Evolutionary conservation across 257 asterid genomes (phyloP).

Genomic region (Osmanthus fragrans): DNA sequence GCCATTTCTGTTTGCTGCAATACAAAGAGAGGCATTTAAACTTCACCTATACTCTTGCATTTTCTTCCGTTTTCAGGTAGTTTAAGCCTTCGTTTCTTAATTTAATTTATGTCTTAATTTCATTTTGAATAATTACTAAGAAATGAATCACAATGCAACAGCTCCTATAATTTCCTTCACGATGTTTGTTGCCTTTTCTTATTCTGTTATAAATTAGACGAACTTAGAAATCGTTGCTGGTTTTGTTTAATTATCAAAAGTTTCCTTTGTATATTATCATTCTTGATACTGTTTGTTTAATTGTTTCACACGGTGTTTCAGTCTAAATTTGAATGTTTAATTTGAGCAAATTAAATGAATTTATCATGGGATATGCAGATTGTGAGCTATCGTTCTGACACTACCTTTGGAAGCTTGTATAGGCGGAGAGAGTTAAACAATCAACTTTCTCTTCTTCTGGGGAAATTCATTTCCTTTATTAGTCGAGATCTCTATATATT

Average conservation of each 20-base stretch:
- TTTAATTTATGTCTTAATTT: neutral
- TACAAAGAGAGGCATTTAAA: neutral
- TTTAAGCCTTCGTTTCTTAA: neutral
- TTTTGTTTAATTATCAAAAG: neutral
- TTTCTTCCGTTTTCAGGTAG: neutral
- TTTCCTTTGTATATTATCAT: neutral
- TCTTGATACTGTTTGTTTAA: neutral
- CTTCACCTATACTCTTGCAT: neutral
- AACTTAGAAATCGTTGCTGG: neutral
- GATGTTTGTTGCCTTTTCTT: neutral
- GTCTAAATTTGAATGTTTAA: neutral
- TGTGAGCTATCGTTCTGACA: slow-evolving; percentile 17
- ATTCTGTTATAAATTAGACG: neutral
- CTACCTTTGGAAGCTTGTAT: slow-evolving; percentile 1
- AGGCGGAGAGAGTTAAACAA: slow-evolving; percentile 18
- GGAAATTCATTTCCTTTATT: slow-evolving; percentile 13
- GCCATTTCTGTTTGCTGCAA: neutral
- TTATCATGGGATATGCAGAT: slow-evolving; percentile 22
- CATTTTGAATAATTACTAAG: neutral
- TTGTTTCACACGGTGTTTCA: neutral
- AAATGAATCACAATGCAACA: neutral
- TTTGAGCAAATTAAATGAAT: neutral
- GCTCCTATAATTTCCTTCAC: neutral
- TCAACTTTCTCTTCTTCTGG: slow-evolving; percentile 22
- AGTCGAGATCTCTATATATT: neutral